Evolutionary conservation across 1,139 yeast species (phyloP).

Genomic region (Yamadazyma siamensis): DNA sequence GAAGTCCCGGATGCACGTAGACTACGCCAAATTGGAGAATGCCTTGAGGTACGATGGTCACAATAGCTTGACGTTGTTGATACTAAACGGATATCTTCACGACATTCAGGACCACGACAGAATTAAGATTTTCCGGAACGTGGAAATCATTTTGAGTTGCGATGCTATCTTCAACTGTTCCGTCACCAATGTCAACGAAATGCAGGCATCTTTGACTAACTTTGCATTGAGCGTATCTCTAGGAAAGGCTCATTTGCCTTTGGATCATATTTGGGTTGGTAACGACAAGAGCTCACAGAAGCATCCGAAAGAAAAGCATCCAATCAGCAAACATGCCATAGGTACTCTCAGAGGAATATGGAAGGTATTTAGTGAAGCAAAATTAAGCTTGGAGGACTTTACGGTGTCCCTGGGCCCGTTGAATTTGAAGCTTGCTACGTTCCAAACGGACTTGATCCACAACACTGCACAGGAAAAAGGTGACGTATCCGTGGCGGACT

Average conservation of each 20-base stretch:
- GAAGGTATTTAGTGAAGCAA: constrained; percentile 15
- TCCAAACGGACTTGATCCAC: constrained; percentile 11
- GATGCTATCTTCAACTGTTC: constrained; percentile 24
- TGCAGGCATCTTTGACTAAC: constrained; percentile 16
- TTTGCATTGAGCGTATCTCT: constrained; percentile 19
- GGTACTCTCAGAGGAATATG: constrained; percentile 9
- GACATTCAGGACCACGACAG: constrained; percentile 15
- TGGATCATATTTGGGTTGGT: constrained; percentile 16
- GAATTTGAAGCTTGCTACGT: constrained; percentile 10
- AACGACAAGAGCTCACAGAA: constrained; percentile 4
- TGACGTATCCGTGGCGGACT: constrained; percentile 7
- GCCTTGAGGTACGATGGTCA: constrained; percentile 17
- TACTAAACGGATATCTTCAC: constrained; percentile 30
- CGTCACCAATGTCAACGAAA: constrained; percentile 4
- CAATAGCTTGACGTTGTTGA: constrained; percentile 20
- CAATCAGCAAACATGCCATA: constrained; percentile 9
- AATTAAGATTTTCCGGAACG: constrained; percentile 27
- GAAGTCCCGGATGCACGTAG: constrained; percentile 16
- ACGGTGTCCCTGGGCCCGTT: constrained; percentile 18
- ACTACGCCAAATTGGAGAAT: constrained; percentile 30
- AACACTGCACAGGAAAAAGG: constrained; percentile 3
- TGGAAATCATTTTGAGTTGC: constrained; percentile 26
- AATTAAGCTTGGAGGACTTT: constrained; percentile 31
- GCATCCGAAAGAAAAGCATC: constrained; percentile 8
- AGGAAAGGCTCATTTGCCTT: constrained; percentile 26